These are phyloP conservation scores for Ogataea angusta DNA, from an alignment of 805 yeast genomes.

Conservation along the genomic window DNA sequence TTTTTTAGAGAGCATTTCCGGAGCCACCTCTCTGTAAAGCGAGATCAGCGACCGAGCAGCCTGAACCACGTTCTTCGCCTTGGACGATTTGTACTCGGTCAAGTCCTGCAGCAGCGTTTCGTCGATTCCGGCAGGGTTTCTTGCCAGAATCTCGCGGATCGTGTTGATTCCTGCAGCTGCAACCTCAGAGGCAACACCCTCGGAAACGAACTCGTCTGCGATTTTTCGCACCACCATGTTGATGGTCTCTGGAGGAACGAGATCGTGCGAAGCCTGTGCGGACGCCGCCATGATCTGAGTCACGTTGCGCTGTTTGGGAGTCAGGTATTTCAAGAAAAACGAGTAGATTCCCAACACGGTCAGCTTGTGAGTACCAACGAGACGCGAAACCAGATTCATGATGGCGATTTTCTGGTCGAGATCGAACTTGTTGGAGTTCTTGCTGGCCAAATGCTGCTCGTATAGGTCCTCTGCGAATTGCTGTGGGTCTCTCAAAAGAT, in stretches of 20 bases:
- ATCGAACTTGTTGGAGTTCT: conserved; percentile 65
- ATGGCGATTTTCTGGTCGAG: conserved; percentile 87
- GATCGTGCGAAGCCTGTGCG: conserved; percentile 95
- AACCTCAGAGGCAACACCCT: conserved; percentile 97
- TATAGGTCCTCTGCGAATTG: conserved; percentile 90
- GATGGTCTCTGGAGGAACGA: conserved; percentile 94
- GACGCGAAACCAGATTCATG: conserved; percentile 81
- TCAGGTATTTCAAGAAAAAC: conserved; percentile 80
- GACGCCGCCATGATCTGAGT: conserved; percentile 96
- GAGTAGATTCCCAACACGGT: conserved; percentile 88
- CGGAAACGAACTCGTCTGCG: conserved; percentile 96
- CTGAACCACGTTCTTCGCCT: conserved; percentile 88
- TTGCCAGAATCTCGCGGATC: conserved; percentile 84
- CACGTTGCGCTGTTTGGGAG: conserved; percentile 92
- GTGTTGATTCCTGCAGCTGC: conserved; percentile 98
- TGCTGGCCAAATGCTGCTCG: conserved; percentile 65
- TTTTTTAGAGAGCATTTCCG: conserved; percentile 85
- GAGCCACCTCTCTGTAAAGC: conserved; percentile 90
- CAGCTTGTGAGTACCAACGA: conserved; percentile 92
- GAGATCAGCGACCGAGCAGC: conserved; percentile 89
- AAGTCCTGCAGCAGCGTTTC: conserved; percentile 84
- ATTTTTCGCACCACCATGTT: conserved; percentile 79
- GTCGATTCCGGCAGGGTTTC: conserved; percentile 95
- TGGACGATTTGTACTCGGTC: conserved; percentile 86
- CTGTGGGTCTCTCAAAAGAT: conserved; percentile 92